Conservation (phyloP, 805 yeast genomes). For the Crinitomyces ghanaensis region DNA sequence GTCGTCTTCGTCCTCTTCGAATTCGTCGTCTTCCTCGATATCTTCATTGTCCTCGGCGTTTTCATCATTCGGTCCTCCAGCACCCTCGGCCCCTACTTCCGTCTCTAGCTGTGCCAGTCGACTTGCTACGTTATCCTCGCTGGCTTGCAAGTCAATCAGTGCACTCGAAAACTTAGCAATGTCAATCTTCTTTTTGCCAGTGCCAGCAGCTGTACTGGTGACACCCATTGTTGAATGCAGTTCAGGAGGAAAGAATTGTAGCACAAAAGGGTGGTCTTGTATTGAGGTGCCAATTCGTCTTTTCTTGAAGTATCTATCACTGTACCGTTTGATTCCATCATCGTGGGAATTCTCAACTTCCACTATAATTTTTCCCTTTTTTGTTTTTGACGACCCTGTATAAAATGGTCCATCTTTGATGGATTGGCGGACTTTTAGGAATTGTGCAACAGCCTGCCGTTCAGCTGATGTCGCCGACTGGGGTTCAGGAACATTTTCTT, state of each 20-base stretch:
- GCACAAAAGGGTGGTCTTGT: constrained; percentile 61
- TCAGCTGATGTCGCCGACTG: constrained; percentile 11
- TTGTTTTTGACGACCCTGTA: constrained; percentile 13
- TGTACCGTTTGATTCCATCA: constrained; percentile 72
- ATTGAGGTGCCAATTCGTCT: constrained; percentile 60
- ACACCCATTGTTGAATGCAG: constrained; percentile 61
- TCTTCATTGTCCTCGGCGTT: constrained; percentile 36
- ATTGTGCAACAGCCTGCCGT: constrained; percentile 17
- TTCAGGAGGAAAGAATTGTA: constrained; percentile 68
- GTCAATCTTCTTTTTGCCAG: constrained; percentile 26
- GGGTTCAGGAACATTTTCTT: constrained; percentile 16
- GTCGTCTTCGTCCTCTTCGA: constrained; percentile 56
- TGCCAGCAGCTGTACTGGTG: too few species aligned
- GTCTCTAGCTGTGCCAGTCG: constrained; percentile 15
- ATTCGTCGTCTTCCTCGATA: constrained; percentile 51
- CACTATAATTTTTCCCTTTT: constrained; percentile 13
- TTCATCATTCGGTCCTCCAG: constrained; percentile 27
- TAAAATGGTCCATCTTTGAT: constrained; percentile 21
- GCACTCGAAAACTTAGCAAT: constrained; percentile 30
- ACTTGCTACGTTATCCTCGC: constrained; percentile 21
- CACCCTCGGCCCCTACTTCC: constrained; percentile 34
- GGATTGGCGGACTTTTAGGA: constrained; percentile 13
- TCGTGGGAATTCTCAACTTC: constrained; percentile 17
- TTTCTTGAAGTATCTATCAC: constrained; percentile 66
- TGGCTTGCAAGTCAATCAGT: constrained; percentile 27